Percentiles rank a stretch among this genome's conserved stretches.
These are phyloP conservation scores for Wickerhamiella siamensis DNA, from an alignment of 805 yeast genomes.

Conservation along the genomic window DNA sequence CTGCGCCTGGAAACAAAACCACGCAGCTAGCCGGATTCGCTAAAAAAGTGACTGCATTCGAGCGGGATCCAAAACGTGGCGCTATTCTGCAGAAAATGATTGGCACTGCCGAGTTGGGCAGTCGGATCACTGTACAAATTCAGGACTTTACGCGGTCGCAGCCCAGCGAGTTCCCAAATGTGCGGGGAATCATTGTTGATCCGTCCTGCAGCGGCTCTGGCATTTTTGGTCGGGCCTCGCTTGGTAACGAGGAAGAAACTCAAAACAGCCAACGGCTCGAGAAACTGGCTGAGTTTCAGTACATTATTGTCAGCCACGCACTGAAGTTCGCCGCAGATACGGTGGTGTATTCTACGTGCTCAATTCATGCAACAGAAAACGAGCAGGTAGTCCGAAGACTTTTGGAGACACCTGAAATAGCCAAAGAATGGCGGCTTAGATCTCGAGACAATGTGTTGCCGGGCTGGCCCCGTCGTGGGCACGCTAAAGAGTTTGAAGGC, in stretches of 20 bases:
- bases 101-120: conserved; percentile 52
- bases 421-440: conserved; percentile 52
- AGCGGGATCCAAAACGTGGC: conserved; percentile 64
- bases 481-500: conserved; percentile 49
- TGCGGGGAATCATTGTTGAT: conserved; percentile 77
- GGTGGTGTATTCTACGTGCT: conserved; percentile 90
- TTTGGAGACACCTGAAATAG: conserved; percentile 49
- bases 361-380: conserved; percentile 85
- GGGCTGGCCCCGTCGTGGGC: conserved; percentile 76
- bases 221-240: conserved; percentile 58
- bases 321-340: conserved; percentile 51
- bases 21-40: conserved; percentile 73
- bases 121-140: conserved; percentile 31
- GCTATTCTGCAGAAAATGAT: conserved; percentile 63
- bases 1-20: conserved; percentile 98
- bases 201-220: conserved; percentile 98
- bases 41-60: conserved; percentile 51
- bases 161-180: conserved; percentile 42
- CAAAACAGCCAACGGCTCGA: conserved; percentile 39
- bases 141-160: conserved; percentile 49
- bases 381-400: conserved; percentile 81
- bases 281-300: conserved; percentile 76
- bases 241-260: conserved; percentile 38
- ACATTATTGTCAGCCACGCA: conserved; percentile 78
- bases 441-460: conserved; percentile 55